Conservation (phyloP, 2,329 filamentous ascomycete genomes). For the Gyromitra esculenta region DNA sequence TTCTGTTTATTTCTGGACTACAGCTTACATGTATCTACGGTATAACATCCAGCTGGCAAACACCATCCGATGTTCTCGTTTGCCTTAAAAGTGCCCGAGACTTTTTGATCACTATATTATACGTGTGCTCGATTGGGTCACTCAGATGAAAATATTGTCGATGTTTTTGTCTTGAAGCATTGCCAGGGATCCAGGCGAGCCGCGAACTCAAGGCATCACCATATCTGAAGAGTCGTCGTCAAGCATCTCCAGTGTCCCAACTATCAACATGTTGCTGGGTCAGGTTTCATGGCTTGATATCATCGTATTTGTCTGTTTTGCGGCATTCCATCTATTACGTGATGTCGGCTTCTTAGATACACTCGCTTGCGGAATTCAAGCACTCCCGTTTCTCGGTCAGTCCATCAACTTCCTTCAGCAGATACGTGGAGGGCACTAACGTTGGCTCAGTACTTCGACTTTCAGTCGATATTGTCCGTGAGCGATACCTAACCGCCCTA, state of each 20-base stretch:
- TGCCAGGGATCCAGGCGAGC: not conserved
- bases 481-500: conserved; percentile 66
- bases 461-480: conserved; percentile 69
- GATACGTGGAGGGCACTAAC: conserved; percentile 7
- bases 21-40: not conserved
- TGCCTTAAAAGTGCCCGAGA: not conserved
- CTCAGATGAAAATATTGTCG: not conserved
- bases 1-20: not conserved
- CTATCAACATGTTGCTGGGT: conserved; percentile 72
- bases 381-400: conserved; percentile 76
- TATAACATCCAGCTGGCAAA: not conserved
- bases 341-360: conserved; percentile 72
- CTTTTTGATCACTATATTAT: not conserved
- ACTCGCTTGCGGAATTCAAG: conserved; percentile 68
- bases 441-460: conserved; percentile 59
- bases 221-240: conserved; percentile 16
- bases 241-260: not conserved
- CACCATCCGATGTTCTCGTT: not conserved
- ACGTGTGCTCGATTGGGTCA: not conserved
- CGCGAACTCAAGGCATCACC: not conserved
- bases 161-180: not conserved
- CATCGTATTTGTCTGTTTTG: conserved; percentile 74
- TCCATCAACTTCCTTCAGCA: conserved; percentile 6
- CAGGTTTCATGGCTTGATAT: conserved; percentile 81
- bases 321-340: conserved; percentile 75